phyloP scores from a whole-genome alignment of 2,329 filamentous ascomycete species.

The Phialocephala subalpina region DNA sequence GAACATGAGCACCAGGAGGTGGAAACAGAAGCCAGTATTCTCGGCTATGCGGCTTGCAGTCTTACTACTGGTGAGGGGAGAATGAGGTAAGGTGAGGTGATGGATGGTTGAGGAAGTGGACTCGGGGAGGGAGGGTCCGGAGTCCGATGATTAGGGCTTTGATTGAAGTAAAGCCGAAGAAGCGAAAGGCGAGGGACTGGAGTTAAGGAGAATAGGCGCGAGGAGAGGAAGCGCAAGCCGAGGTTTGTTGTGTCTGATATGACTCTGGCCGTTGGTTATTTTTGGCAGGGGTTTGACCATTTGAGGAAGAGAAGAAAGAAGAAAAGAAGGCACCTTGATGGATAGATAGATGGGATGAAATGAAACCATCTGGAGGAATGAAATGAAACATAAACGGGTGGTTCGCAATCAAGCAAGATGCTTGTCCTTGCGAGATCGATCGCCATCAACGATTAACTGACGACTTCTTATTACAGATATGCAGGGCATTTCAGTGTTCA shows the following conservation, averaged over 20 bases:
- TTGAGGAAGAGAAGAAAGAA: background rate
- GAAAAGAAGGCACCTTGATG: background rate
- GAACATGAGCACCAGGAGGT: background rate
- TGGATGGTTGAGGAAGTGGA: background rate
- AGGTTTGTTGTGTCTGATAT: background rate
- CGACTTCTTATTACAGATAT: too few relatives aligned
- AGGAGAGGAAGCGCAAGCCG: background rate
- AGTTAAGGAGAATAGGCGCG: background rate
- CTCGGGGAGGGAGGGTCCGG: background rate
- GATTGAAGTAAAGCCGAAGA: too few relatives aligned
- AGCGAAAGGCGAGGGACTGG: too few relatives aligned
- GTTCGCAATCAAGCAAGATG: background rate
- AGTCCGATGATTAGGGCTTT: background rate
- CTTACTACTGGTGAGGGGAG: background rate
- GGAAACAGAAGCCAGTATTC: constrained; percentile 4
- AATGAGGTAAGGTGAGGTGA: background rate
- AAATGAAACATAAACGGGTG: background rate
- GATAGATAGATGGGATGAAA: background rate
- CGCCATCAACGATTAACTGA: too few relatives aligned
- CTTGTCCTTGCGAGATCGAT: background rate
- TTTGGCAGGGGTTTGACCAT: background rate
- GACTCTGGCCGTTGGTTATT: background rate
- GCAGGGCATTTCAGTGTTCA: too few relatives aligned
- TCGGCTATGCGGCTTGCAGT: background rate
- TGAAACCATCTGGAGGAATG: background rate